These are phyloP conservation scores for Xylaria polymorpha DNA, from an alignment of 2,329 filamentous ascomycete species.

Conservation along the genomic window DNA sequence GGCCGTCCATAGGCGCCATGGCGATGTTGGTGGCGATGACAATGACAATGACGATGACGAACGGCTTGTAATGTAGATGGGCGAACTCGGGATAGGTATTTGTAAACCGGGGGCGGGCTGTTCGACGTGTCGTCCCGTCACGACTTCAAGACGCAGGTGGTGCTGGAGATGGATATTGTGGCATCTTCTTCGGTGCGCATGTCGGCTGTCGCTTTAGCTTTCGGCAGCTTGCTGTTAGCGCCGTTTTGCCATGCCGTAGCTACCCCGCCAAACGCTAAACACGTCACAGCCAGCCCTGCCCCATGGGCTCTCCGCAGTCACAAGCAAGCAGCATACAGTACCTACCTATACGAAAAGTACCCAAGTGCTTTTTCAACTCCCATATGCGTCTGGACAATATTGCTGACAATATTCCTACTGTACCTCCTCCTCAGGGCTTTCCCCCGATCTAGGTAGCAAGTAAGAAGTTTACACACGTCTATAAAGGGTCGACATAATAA, in stretches of 20 bases:
- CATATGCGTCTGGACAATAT: too few relatives aligned
- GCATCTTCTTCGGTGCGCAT: not conserved
- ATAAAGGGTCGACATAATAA: not conserved
- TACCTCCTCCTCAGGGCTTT: too few relatives aligned
- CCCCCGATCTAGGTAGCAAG: too few relatives aligned
- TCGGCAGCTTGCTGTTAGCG: not conserved
- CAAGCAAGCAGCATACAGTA: not conserved
- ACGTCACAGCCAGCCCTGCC: slow-evolving; percentile 29
- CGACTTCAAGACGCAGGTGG: not conserved
- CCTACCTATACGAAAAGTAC: too few relatives aligned
- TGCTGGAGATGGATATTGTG: slow-evolving; percentile 1
- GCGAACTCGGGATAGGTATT: not conserved
- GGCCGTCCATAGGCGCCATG: slow-evolving; percentile 44
- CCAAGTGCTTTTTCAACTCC: too few relatives aligned
- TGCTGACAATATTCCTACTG: too few relatives aligned
- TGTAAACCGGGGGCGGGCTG: not conserved
- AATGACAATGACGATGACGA: slow-evolving; percentile 40
- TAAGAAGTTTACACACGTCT: not conserved
- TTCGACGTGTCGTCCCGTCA: too few relatives aligned
- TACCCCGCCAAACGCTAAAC: slow-evolving; percentile 39
- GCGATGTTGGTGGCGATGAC: not conserved
- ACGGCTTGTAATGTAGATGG: not conserved
- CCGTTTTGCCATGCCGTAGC: not conserved
- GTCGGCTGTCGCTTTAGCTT: not conserved
- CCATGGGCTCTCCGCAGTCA: not conserved